Conservation (phyloP, 768 basidiomycete genomes). For the Tephrocybe sp. region DNA sequence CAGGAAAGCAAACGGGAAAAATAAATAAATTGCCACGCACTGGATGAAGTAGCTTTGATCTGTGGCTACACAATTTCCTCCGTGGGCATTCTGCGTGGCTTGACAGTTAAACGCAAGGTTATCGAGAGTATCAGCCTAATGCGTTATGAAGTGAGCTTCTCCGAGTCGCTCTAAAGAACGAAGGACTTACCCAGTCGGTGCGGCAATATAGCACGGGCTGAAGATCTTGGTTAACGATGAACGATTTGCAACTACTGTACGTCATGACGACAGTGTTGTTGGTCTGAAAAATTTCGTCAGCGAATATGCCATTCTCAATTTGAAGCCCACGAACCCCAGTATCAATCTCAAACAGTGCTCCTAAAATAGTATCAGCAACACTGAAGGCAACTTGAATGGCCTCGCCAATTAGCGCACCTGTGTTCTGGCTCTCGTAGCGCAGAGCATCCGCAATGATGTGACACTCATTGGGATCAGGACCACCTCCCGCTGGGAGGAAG, state of each 20-base stretch:
- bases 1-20: background rate
- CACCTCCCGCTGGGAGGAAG: conserved; percentile 43
- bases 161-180: no score
- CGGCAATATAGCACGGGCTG: conserved; percentile 40
- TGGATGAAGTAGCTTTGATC: conserved; percentile 50
- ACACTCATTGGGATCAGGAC: conserved; percentile 46
- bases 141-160: background rate
- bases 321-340: conserved; percentile 23
- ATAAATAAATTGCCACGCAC: conserved; percentile 23
- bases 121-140: conserved; percentile 35
- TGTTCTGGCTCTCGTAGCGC: conserved; percentile 43
- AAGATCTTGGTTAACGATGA: conserved; percentile 47
- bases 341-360: conserved; percentile 28
- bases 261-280: conserved; percentile 39
- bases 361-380: conserved; percentile 12
- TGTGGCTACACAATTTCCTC: conserved; percentile 44
- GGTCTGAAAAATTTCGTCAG: conserved; percentile 15
- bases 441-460: conserved; percentile 48
- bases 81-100: conserved; percentile 46
- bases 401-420: conserved; percentile 24
- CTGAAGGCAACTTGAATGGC: background rate
- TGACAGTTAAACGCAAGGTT: conserved; percentile 46
- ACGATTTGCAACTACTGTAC: conserved; percentile 40
- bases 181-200: conserved; percentile 38
- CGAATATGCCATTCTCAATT: background rate